phyloP scores from a whole-genome alignment of 208 protist species.

The Crithidia thermophila region DNA sequence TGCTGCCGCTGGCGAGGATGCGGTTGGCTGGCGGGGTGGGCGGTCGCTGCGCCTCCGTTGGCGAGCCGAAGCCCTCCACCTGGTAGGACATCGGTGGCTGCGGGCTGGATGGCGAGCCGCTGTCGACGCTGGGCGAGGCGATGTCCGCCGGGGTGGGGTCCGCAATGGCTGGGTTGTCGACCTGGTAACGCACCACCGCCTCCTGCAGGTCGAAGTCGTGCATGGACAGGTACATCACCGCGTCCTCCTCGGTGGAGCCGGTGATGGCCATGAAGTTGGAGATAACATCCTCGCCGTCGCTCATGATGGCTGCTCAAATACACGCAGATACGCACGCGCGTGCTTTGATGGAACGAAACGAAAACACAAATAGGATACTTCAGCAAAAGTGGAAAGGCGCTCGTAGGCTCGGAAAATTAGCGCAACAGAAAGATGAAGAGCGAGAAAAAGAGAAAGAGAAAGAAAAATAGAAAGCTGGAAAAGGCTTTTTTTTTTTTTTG shows the following conservation, averaged over 20 bases:
- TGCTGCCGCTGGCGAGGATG: slow-evolving; percentile 19
- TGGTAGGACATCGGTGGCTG: slow-evolving; percentile 23
- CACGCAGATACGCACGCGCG: too few relatives aligned
- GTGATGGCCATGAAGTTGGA: slow-evolving; percentile 76
- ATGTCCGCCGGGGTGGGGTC: background rate
- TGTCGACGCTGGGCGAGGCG: slow-evolving; percentile 26
- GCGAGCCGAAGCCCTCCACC: slow-evolving; percentile 17
- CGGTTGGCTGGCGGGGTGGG: slow-evolving; percentile 15
- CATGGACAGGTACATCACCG: slow-evolving; percentile 56
- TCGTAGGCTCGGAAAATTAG: too few relatives aligned
- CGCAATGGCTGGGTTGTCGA: slow-evolving; percentile 1
- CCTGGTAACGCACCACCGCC: slow-evolving; percentile 47
- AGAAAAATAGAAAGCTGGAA: background rate
- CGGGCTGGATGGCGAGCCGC: slow-evolving; percentile 27
- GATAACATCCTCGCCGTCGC: slow-evolving; percentile 50
- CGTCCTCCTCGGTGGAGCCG: slow-evolving; percentile 53
- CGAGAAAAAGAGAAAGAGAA: background rate
- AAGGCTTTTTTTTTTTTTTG: background rate
- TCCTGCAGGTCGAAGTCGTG: slow-evolving; percentile 59
- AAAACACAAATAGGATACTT: background rate
- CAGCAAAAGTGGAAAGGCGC: background rate
- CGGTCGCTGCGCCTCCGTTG: slow-evolving; percentile 17
- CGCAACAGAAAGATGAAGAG: slow-evolving; percentile 7
- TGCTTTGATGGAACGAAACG: background rate
- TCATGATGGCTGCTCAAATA: slow-evolving; percentile 37